Conservation (phyloP, 2,329 filamentous ascomycete species). For the Sporothrix phasma region DNA sequence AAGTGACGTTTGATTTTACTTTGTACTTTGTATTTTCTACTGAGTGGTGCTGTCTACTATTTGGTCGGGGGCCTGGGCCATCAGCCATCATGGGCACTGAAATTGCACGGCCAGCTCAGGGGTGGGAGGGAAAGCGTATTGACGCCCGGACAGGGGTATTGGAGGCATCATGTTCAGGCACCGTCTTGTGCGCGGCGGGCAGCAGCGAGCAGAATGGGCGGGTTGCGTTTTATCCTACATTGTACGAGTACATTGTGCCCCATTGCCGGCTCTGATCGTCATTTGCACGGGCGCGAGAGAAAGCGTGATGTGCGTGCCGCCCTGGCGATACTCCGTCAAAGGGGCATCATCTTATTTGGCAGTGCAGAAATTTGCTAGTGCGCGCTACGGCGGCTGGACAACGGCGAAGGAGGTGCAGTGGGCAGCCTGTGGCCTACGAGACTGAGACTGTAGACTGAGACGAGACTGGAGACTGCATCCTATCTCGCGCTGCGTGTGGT, state of each 20-base stretch:
- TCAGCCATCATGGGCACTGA: neutral
- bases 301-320: conserved; percentile 1
- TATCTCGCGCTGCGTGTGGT: too few relatives aligned
- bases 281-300: conserved; percentile 8
- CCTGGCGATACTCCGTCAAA: neutral
- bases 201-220: neutral
- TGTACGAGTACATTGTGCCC: too few relatives aligned
- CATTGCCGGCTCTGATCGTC: conserved; percentile 14
- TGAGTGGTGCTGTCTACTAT: neutral
- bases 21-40: neutral
- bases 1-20: too few relatives aligned
- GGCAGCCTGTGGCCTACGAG: neutral
- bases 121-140: neutral
- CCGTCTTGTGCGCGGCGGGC: neutral
- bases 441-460: too few relatives aligned
- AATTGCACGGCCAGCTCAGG: conserved; percentile 9
- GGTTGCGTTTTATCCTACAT: too few relatives aligned
- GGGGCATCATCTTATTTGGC: conserved; percentile 6
- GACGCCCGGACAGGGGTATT: conserved; percentile 1
- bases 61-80: neutral
- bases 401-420: neutral
- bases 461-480: neutral
- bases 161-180: neutral
- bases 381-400: conserved; percentile 6
- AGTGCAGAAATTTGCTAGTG: conserved; percentile 6